Evolutionary conservation across 177 flowering plant genomes (phyloP), one percentile per base, ranked within the genome.

Genomic region (Vitis hybrid): DNA sequence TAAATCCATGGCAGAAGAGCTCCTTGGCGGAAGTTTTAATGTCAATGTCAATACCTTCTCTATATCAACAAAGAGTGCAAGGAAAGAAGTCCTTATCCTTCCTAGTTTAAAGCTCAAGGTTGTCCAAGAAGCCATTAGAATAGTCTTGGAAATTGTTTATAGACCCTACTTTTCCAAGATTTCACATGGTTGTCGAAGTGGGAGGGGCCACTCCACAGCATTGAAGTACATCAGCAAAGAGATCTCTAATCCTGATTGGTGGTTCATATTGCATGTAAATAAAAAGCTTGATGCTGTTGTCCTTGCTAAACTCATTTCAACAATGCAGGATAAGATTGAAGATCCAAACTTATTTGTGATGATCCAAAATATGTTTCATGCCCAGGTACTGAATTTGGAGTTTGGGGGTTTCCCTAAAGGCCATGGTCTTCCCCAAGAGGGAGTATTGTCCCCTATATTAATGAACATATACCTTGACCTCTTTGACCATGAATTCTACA

Each of bases 371-470:
- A 87, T 93, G 93, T 82, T 84, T 82, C 82, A 87, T 61, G 90
- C 96, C 8, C 70, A 75, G 26, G 94, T 88, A 26, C 87, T 95
- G 39, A 93, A 93, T 84, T 63, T 91, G 74, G 93, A 93, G 81
- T 95, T 95, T 77, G 99, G 99, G 52, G 91, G 91, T 31, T 95
- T 86, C 73, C 85, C 92, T 6, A 95, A 95, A 80, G 99, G 97
- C 64, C 94, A 91, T 53, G 99, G 99, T 56, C 94, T 95, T 70
- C 98, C 99, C 18, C 99, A 95, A 74, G 99, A 95, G 75, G 99
- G 99, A 50, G 80, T 86, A 1, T 71, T 95, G 69, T 87, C 92
- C 12, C 94, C 98, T 65, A 86, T 93, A 67, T 76, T 95, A 70
- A 87, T 88, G 82, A 93, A 95, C 74, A 81, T 95, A 58, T 95